Base-by-base conservation (phyloP, 108 stramenopile species). In the Parietichytrium sp. region DNA sequence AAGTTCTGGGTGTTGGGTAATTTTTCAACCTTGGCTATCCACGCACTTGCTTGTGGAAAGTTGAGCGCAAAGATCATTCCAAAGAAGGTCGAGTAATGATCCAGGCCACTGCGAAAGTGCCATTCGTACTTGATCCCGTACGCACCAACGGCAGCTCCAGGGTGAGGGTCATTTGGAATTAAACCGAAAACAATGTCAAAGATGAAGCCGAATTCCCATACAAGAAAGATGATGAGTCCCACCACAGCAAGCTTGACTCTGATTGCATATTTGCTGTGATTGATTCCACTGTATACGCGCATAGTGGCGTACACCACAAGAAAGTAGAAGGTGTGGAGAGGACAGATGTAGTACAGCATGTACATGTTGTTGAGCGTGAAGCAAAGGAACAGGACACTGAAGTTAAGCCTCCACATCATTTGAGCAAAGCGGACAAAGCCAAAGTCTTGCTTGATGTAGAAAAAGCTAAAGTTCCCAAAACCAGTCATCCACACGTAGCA, bases 401-500 rank as follows among this genome's bases (percentile, higher is more conserved):
- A 98, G 85, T 98, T 98, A 53, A 98, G 87, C 47, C 98, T 85
- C 95, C 96, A 98, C 6, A 98, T 84, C 96, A 97, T 98, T 85
- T 97, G 96, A 1, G 96, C 77, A 20, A 98, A 85, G 27, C 98
- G 93, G 30, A 96, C 91, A 3, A 90, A 47, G 2, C 93, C 91
- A 80, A 93, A 98, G 88, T 98, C 96, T 16, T 84, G 90, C 81
- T 92, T 96, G 49, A 94, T 87, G 82, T 96, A 95, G 82, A 94
- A 95, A 84, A 92, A 93, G 81, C 90, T 92, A 85, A 96, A 95
- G 85, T 98, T 97, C 33, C 95, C 96, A 87, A 96, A 97, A 20
- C 98, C 96, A 10, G 98, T 97, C 96, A 98, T 94, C 96, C 96
- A 98, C 20, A 97, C 95, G 88, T 97, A 98, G 84, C 93, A 95